These are phyloP conservation scores for Sarocladium brachiariae DNA, from an alignment of 2,329 filamentous ascomycete genomes.

Conservation along the genomic window DNA sequence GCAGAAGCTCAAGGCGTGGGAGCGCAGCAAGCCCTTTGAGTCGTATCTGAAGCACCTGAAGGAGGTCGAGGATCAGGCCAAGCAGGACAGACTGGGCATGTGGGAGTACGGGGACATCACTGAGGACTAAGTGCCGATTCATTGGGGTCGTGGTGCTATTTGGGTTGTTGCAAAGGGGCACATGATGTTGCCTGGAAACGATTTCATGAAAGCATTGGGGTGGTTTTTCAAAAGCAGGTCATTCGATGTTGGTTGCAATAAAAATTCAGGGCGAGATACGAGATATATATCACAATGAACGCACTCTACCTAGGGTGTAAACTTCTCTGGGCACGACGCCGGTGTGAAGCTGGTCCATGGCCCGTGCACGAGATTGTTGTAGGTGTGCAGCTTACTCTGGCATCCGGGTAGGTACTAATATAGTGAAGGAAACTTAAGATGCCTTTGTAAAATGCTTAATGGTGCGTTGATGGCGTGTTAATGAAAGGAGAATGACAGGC, in stretches of 20 bases:
- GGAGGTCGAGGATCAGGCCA: constrained; percentile 70
- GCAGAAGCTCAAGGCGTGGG: constrained; percentile 86
- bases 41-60: constrained; percentile 66
- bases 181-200: not conserved
- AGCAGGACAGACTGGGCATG: constrained; percentile 74
- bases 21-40: constrained; percentile 62
- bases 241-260: not conserved
- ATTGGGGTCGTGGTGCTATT: not conserved
- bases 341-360: too few species aligned
- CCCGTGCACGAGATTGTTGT: too few species aligned
- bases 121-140: constrained; percentile 58
- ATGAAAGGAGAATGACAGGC: too few species aligned
- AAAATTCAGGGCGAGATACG: too few species aligned
- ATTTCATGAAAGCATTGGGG: not conserved
- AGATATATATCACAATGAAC: too few species aligned
- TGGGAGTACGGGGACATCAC: constrained; percentile 99
- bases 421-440: too few species aligned
- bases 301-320: too few species aligned
- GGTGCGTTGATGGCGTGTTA: too few species aligned
- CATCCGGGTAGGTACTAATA: too few species aligned
- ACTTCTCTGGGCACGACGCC: too few species aligned
- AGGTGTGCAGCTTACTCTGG: too few species aligned
- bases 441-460: too few species aligned
- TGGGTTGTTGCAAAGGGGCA: not conserved
- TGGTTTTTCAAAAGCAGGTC: not conserved